These are phyloP conservation scores for Zanthoxylum bungeanum DNA, from an alignment of 345 rosid genomes.

Conservation along the genomic window DNA sequence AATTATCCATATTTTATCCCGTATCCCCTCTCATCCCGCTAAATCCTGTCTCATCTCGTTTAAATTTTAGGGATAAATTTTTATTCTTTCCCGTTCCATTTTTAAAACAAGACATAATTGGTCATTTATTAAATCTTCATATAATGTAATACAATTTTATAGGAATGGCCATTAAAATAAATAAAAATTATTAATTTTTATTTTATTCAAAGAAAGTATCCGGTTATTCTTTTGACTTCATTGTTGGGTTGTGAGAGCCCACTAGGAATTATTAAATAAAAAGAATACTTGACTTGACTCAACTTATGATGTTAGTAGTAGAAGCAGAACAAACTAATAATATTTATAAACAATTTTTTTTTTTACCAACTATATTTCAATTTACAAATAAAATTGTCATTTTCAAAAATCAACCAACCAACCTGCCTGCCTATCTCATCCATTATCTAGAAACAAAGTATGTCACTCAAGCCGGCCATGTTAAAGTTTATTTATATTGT, in stretches of 20 bases:
- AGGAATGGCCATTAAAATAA: background rate
- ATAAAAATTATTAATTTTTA: background rate
- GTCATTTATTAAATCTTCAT: too few species aligned
- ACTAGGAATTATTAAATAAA: background rate
- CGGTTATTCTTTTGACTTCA: background rate
- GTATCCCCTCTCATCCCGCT: too few species aligned
- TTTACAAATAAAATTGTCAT: background rate
- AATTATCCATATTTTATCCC: too few species aligned
- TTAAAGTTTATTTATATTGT: background rate
- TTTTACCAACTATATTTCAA: background rate
- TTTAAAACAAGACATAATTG: too few species aligned
- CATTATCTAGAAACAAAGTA: background rate
- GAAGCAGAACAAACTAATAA: background rate
- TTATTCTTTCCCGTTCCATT: too few species aligned
- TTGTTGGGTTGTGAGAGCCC: background rate
- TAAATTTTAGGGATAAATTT: too few species aligned
- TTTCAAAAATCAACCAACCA: constrained; percentile 24
- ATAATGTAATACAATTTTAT: too few species aligned
- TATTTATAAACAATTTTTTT: background rate
- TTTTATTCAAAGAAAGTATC: background rate
- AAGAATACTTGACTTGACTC: background rate
- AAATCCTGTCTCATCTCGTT: too few species aligned
- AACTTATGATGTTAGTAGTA: background rate
- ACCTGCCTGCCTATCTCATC: constrained; percentile 1
- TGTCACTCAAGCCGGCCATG: constrained; percentile 23